These are phyloP conservation scores for Thraustotheca clavata DNA, from an alignment of 352 stramenopile genomes.

Conservation along the genomic window DNA sequence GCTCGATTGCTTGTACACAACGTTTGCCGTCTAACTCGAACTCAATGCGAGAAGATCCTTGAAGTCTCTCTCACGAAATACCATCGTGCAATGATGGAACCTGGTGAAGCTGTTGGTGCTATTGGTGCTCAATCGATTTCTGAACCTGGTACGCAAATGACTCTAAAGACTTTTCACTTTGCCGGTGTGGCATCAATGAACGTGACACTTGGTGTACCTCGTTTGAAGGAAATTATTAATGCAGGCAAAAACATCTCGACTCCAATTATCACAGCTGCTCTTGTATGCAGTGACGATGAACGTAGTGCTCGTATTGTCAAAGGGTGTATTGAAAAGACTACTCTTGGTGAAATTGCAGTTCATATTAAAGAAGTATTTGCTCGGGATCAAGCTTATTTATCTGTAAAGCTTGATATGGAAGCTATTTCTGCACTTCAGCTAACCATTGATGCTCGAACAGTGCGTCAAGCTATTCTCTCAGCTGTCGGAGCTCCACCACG, in stretches of 20 bases:
- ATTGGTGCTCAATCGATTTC: conserved; percentile 96
- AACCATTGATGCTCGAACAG: conserved; percentile 88
- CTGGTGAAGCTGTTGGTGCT: conserved; percentile 95
- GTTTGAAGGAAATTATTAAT: conserved; percentile 97
- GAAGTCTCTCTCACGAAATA: conserved; percentile 79
- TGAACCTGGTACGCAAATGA: conserved; percentile 95
- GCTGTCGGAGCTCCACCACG: conserved; percentile 57
- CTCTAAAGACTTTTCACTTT: conserved; percentile 99
- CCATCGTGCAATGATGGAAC: conserved; percentile 83
- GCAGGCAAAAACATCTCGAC: conserved; percentile 97
- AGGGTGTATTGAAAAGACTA: conserved; percentile 98
- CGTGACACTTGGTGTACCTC: conserved; percentile 98
- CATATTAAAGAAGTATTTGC: conserved; percentile 99
- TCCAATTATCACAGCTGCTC: conserved; percentile 97
- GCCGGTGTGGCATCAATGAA: conserved; percentile 99
- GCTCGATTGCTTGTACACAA: conserved; percentile 84
- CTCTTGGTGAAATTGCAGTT: conserved; percentile 90
- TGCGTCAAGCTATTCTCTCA: conserved; percentile 90
- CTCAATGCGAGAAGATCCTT: conserved; percentile 70
- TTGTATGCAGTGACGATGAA: conserved; percentile 96
- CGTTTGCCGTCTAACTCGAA: conserved; percentile 82
- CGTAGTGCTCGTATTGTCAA: conserved; percentile 97
- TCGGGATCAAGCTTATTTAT: conserved; percentile 90
- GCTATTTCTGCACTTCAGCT: conserved; percentile 96
- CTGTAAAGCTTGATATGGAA: conserved; percentile 95